Evolutionary conservation across 345 rosid genomes (phyloP), one percentile per base, ranked within the genome.

Genomic region (Geranium rotundifolium): DNA sequence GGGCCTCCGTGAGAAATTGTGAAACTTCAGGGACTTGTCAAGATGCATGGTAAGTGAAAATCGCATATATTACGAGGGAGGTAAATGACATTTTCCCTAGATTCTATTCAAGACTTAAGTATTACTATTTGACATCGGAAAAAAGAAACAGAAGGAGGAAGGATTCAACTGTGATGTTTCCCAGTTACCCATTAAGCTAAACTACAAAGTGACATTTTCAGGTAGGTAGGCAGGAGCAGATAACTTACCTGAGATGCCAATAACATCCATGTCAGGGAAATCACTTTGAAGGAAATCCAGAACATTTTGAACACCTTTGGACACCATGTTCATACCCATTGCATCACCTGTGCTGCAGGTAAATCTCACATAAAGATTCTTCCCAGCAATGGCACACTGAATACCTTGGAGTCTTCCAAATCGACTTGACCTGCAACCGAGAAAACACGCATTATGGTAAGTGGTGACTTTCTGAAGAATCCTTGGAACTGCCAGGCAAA

Each of bases 301-400:
- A 50, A 87, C 88, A 70, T 87, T 87, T 73, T 87, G 93, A 0
- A 87, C 93, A 29, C 90, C 90, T 73, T 87, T 87, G 41, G 93
- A 84, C 3, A 82, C 83, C 93, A 87, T 87, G 76, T 87, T 87
- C 93, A 87, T 87, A 69, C 93, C 93, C 93, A 87, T 87, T 10
- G 93, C 93, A 55, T 87, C 93, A 17, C 93, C 93, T 0, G 93
- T 87, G 69, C 86, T 77, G 67, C 90, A 82, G 50, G 72, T 62
- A 63, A 87, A 87, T 65, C 93, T 79, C 13, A 77, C 73, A 55
- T 80, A 84, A 4, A 86, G 79, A 75, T 84, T 87, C 81, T 78
- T 84, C 18, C 93, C 93, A 0, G 90, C 87, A 16, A 87, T 58
- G 27, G 83, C 46, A 19, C 90, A 82, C 34, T 73, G 57, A 17